Base-by-base conservation (phyloP, 176 grass and related monocot genomes). In the Panicum miliaceum region DNA sequence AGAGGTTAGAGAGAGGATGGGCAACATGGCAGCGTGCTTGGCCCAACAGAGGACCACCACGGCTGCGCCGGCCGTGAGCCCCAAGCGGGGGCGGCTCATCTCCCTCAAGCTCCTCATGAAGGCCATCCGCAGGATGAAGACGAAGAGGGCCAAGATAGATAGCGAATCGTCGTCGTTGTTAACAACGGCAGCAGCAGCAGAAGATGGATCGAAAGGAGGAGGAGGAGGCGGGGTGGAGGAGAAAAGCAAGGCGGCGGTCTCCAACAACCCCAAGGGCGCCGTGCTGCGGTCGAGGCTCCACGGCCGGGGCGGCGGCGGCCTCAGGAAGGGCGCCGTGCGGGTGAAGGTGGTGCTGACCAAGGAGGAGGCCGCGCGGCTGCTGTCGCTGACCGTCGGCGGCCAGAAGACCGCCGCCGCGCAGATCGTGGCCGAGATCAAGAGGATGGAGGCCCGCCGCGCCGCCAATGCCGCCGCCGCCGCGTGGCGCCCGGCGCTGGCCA, bases 261-360 rank as follows among this genome's bases (percentile, higher is more conserved):
- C 34, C 41, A 71, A 59, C 41, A 71, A 68, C 48, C 4, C 60
- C 58, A 90, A 68, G 89, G 51, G 79, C 8, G 38, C 67, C n/a
- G 65, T 82, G 51, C 36, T 71, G 65, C 4, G 65, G 16, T 71
- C 79, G 2, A 27, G 79, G n/a, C 79, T 70, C 36, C 60, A 27
- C 9, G 56, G 53, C 47, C 70, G n/a, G 37, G 22, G n/a, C 4
- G 58, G 48, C 2, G 58, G 68, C 5, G 76, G 48, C 0, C 66
- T 71, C 2, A 68, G 66, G 78, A 89, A 91, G 89, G 85, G 79
- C 73, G 76, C 81, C 2, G 84, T 97, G 40, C 65, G 94, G 12
- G 87, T 97, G 20, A 97, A 97, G 89, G 94, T 97, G 48, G 64
- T 94, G 34, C 84, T 97, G 37, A 97, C 87, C 40, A 97, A 90